A percentile compares a stretch with the other conserved stretches of the same genome.
phyloP scores from a whole-genome alignment of 2,329 filamentous ascomycete species.

The Paracoccidioides brasiliensis region DNA sequence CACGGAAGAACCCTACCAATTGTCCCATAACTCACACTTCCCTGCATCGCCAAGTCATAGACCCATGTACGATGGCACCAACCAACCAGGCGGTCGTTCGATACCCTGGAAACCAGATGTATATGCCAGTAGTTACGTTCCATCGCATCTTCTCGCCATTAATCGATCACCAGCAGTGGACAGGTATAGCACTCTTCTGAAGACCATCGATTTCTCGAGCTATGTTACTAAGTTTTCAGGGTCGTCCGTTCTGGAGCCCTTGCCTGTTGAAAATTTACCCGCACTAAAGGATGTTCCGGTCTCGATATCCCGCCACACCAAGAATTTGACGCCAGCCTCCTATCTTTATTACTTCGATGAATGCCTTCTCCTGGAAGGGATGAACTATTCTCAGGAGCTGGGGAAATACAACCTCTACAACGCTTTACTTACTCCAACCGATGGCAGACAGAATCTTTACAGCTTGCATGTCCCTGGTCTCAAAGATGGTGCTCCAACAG shows the following conservation, averaged over 20 bases:
- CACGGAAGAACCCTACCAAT: neutral
- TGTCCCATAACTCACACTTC: neutral
- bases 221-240: conserved; percentile 15
- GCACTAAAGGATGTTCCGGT: conserved; percentile 6
- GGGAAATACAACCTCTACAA: conserved; percentile 13
- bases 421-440: conserved; percentile 6
- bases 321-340: conserved; percentile 6
- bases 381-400: conserved; percentile 11
- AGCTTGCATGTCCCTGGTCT: conserved; percentile 16
- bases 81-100: neutral
- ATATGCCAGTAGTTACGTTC: conserved; percentile 15
- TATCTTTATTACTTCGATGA: conserved; percentile 16
- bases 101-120: conserved; percentile 10
- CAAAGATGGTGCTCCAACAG: conserved; percentile 14
- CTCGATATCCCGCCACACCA: conserved; percentile 6
- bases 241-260: conserved; percentile 9
- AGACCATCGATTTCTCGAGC: conserved; percentile 12
- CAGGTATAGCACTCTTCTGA: conserved; percentile 7
- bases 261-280: conserved; percentile 7
- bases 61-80: neutral
- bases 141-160: conserved; percentile 15
- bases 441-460: conserved; percentile 11
- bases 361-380: conserved; percentile 15
- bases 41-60: neutral
- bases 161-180: conserved; percentile 15